These are phyloP conservation scores for Diospyros lotus DNA, from an alignment of 148 eudicot genomes.

Conservation along the genomic window DNA sequence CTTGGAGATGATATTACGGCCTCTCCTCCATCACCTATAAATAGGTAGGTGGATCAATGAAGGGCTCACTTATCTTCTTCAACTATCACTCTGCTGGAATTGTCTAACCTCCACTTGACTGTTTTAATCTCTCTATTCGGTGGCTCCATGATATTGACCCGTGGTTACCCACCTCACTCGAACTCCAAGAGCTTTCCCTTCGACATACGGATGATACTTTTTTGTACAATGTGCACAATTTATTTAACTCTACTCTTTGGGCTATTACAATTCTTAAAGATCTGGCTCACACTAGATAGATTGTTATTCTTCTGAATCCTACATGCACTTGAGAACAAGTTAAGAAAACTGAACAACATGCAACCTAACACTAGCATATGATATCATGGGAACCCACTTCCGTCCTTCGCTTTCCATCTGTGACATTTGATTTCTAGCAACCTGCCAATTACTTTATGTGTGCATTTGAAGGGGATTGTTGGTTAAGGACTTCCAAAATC, in stretches of 20 bases:
- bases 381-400: neutral
- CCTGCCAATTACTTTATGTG: constrained; percentile 23
- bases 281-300: neutral
- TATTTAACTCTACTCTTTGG: neutral
- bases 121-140: no score
- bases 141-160: no score
- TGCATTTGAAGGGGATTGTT: constrained; percentile 20
- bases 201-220: no score
- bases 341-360: neutral
- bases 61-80: no score
- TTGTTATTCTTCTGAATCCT: neutral
- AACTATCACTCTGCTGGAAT: no score
- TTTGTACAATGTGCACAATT: no score
- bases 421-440: constrained; percentile 18
- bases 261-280: neutral
- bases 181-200: no score
- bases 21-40: no score
- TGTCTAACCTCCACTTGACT: no score
- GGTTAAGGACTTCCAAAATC: constrained; percentile 30
- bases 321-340: neutral
- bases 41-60: no score
- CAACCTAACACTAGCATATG: neutral
- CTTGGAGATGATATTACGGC: no score
- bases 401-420: neutral
- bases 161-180: no score